phyloP scores from a whole-genome alignment of 192 early-diverging fungal genomes.

The Coemansia javaensis region DNA sequence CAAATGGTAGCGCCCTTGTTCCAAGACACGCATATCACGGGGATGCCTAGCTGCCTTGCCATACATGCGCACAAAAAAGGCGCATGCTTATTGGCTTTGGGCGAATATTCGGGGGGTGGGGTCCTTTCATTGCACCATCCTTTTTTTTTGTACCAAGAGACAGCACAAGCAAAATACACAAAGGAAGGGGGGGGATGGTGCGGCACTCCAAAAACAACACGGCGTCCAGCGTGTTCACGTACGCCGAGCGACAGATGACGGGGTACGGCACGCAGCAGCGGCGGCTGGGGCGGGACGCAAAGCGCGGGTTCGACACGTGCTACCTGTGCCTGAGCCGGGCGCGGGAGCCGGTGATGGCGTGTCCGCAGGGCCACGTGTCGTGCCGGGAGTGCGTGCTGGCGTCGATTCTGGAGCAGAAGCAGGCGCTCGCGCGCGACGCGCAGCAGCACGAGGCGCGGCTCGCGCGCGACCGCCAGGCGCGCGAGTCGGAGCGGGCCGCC shows the following conservation, averaged over 20 bases:
- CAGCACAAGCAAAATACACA: neutral
- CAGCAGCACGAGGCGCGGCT: slow-evolving; percentile 40
- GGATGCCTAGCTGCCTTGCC: too few species aligned
- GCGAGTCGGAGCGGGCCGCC: neutral
- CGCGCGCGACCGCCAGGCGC: slow-evolving; percentile 8
- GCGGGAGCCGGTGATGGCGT: slow-evolving; percentile 16
- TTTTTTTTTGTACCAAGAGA: too few species aligned
- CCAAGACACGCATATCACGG: too few species aligned
- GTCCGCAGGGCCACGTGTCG: slow-evolving; percentile 65
- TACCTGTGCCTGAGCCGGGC: slow-evolving; percentile 67
- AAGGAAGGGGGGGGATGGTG: slow-evolving; percentile 47
- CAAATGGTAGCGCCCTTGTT: too few species aligned
- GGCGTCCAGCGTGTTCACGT: slow-evolving; percentile 83
- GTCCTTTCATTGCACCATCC: too few species aligned
- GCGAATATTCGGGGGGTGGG: too few species aligned
- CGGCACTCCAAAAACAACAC: slow-evolving; percentile 95
- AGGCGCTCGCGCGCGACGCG: slow-evolving; percentile 55
- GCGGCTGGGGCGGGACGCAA: slow-evolving; percentile 78
- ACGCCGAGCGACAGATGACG: slow-evolving; percentile 78
- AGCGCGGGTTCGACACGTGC: slow-evolving; percentile 80
- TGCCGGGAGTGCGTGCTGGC: slow-evolving; percentile 88
- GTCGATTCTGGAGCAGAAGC: slow-evolving; percentile 79
- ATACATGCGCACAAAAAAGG: too few species aligned
- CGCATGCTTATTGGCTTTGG: too few species aligned
- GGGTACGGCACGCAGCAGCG: slow-evolving; percentile 84